phyloP scores from a whole-genome alignment of 1,284 basidiomycete species.

The Neotropicomus parvogracilis region DNA sequence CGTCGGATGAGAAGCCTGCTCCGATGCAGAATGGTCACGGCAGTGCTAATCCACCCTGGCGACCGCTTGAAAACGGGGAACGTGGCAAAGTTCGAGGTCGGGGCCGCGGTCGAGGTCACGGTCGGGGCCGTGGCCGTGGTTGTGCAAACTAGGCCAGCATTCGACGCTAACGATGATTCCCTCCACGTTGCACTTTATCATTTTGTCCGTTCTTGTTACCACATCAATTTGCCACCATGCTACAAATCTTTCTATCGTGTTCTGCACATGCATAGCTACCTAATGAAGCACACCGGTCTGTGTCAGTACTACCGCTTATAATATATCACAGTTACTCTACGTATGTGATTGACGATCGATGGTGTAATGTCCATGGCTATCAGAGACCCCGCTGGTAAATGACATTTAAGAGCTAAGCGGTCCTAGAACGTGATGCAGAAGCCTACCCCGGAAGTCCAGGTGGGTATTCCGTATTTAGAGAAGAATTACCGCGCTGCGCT shows the following conservation, averaged over 20 bases:
- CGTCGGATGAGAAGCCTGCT: neutral
- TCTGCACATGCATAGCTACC: conserved; percentile 25
- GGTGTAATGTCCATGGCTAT: conserved; percentile 12
- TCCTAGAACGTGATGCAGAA: conserved; percentile 2
- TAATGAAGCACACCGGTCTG: conserved; percentile 14
- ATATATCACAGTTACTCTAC: conserved; percentile 12
- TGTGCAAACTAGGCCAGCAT: conserved; percentile 10
- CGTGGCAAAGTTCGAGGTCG: conserved; percentile 41
- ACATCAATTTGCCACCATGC: conserved; percentile 23
- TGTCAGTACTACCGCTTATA: conserved; percentile 12
- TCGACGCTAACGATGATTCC: conserved; percentile 1
- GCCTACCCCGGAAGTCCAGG: conserved; percentile 13
- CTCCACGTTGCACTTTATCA: conserved; percentile 19
- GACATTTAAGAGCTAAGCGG: conserved; percentile 2
- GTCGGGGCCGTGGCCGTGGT: conserved; percentile 26
- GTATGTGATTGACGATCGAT: conserved; percentile 21
- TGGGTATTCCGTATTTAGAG: conserved; percentile 16
- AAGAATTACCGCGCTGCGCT: too few species aligned
- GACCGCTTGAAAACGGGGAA: conserved; percentile 13
- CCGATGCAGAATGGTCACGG: conserved; percentile 9
- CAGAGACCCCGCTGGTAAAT: neutral
- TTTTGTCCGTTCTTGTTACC: conserved; percentile 19
- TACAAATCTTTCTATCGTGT: conserved; percentile 19
- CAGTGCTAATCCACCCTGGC: conserved; percentile 6
- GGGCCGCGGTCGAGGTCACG: conserved; percentile 27